A percentile compares a stretch with the other conserved stretches of the same genome.
Conservation (phyloP, 768 basidiomycete species). For the Podaxis sp. region DNA sequence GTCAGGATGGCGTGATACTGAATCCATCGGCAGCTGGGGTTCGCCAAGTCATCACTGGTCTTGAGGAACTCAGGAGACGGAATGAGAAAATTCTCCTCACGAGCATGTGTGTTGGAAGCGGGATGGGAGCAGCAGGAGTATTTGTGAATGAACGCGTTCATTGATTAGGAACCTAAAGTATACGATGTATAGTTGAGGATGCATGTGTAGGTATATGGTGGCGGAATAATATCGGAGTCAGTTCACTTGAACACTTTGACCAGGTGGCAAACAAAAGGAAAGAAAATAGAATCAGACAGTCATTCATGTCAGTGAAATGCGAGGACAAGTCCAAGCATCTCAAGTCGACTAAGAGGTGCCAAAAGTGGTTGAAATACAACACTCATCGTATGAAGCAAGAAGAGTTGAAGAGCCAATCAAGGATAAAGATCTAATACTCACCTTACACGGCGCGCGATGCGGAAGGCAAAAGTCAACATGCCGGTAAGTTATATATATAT, state of each 20-base stretch:
- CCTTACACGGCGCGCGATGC: conserved; percentile 14
- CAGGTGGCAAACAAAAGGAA: conserved; percentile 19
- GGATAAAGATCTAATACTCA: conserved; percentile 22
- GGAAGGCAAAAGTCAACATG: background rate
- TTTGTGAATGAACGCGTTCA: conserved; percentile 65
- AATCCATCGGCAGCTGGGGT: conserved; percentile 59
- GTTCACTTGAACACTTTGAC: conserved; percentile 5
- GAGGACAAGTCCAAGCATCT: conserved; percentile 30
- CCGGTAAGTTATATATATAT: conserved; percentile 7
- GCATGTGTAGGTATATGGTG: background rate
- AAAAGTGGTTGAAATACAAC: conserved; percentile 71
- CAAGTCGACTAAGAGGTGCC: conserved; percentile 95
- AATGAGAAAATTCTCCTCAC: conserved; percentile 75
- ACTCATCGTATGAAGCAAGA: conserved; percentile 63
- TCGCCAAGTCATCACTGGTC: conserved; percentile 86
- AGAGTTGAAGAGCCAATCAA: conserved; percentile 15
- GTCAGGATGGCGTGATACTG: conserved; percentile 7
- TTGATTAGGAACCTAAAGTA: conserved; percentile 16
- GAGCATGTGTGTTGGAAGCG: conserved; percentile 77
- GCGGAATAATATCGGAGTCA: background rate
- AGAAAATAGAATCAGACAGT: conserved; percentile 67
- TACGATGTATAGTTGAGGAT: background rate
- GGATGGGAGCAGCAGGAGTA: conserved; percentile 85
- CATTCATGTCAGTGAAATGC: conserved; percentile 79
- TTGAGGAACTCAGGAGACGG: conserved; percentile 74